Base-by-base conservation (phyloP, 1,284 basidiomycete species). In the Sanghuangporus sanghuang region DNA sequence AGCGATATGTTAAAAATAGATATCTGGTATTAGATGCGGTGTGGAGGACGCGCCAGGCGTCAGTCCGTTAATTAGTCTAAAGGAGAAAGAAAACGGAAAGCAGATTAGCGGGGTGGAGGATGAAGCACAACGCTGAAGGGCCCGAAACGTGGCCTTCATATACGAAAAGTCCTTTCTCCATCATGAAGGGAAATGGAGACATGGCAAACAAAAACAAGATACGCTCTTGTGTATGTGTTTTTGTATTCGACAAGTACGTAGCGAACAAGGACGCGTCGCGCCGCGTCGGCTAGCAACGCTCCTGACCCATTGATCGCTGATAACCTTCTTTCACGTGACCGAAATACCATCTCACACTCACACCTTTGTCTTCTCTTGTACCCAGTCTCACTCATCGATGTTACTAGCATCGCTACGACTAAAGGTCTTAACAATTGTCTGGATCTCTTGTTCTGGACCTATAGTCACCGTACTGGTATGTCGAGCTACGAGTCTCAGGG, bases 141-240 rank as follows among this genome's bases (percentile, higher is more conserved):
- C 56, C 53, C 50, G 49, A 23, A 61, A n/a, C 12, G 32, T 11
- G 63, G 63, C 59, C 59, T 44, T 57, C 59, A 64, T 64, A 64
- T 64, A 64, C 49, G 59, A 61, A 54, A 54, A 35, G 16, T 39
- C 32, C 53, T 54, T 23, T 18, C 21, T 38, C 7, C 53, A 54
- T 54, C 23, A 38, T 54, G 53, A 38, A 18, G 53, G 16, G 44
- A 38, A 54, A 54, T 54, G 53, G 53, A 54, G 53, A 36, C 32
- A 18, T 14, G 53, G 53, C 18, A 18, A 36, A 59, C 56, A 63
- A 63, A 63, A 63, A 63, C 62, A 63, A 63, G 62, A 49, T 48
- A 57, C 61, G 54, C 53, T 62, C 57, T 63, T 63, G 62, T 63
- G 36, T n/a, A 63, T 40, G 38, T 49, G 56, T 63, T 63, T 63